Evolutionary conservation across 108 stramenopile species (phyloP).

Genomic region (Bacterosira constricta): DNA sequence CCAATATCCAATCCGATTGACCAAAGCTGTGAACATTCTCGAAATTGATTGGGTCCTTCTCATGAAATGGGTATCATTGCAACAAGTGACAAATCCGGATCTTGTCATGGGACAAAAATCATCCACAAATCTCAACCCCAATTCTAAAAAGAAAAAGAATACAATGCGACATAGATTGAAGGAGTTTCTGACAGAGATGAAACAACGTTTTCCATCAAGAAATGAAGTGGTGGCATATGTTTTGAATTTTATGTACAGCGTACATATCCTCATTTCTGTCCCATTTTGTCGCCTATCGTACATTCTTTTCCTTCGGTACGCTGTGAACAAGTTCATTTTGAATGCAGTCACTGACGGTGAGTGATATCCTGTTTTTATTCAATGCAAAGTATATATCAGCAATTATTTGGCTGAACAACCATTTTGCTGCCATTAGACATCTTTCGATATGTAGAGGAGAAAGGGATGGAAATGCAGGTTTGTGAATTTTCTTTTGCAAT

Average conservation of each 20-base stretch:
- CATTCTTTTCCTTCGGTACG: slow-evolving; percentile 42
- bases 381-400: neutral
- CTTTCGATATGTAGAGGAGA: slow-evolving; percentile 77
- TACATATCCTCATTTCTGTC: slow-evolving; percentile 65
- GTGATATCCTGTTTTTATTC: slow-evolving; percentile 1
- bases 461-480: slow-evolving; percentile 86
- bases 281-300: slow-evolving; percentile 68
- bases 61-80: no score
- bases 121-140: neutral
- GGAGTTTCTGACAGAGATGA: neutral
- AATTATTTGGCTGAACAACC: slow-evolving; percentile 20
- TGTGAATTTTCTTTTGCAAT: no score
- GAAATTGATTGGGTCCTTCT: slow-evolving; percentile 71
- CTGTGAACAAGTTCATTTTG: slow-evolving; percentile 67
- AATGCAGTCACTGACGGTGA: slow-evolving; percentile 66
- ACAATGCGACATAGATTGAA: slow-evolving; percentile 5
- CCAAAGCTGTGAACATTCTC: slow-evolving; percentile 68
- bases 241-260: slow-evolving; percentile 51
- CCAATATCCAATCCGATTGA: no score
- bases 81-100: slow-evolving; percentile 31
- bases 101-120: slow-evolving; percentile 4
- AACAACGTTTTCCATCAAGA: slow-evolving; percentile 46
- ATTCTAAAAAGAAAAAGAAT: slow-evolving; percentile 8
- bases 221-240: slow-evolving; percentile 62
- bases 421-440: no score